phyloP scores from a whole-genome alignment of 345 rosid genomes.

The Populus ilicifolia region DNA sequence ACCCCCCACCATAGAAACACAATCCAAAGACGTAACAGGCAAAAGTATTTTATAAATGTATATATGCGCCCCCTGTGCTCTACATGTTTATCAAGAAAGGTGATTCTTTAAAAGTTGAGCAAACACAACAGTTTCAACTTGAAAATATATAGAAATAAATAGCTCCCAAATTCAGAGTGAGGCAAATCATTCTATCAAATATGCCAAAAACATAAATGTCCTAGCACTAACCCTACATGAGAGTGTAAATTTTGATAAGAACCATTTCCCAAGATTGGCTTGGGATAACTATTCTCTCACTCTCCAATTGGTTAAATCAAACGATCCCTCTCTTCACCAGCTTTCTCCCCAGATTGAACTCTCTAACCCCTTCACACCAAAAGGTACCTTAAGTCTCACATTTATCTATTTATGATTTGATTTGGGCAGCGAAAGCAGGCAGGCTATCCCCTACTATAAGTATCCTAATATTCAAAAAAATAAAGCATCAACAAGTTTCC shows the following conservation, averaged over 20 bases:
- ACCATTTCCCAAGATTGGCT: too few species aligned
- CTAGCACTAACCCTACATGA: background rate
- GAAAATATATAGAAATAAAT: background rate
- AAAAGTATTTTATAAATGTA: too few species aligned
- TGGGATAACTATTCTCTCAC: too few species aligned
- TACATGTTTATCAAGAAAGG: too few species aligned
- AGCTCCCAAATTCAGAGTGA: background rate
- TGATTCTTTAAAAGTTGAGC: background rate
- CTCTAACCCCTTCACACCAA: background rate
- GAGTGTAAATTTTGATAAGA: background rate
- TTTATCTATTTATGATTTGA: background rate
- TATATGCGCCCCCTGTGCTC: too few species aligned
- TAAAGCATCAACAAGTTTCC: too few species aligned
- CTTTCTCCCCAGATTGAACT: background rate
- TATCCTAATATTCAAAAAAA: too few species aligned
- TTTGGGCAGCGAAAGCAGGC: too few species aligned
- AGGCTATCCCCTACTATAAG: too few species aligned
- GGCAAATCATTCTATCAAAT: background rate
- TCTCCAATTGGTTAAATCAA: background rate
- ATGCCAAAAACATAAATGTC: background rate
- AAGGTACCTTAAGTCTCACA: background rate
- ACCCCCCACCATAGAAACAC: too few species aligned
- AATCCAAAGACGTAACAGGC: too few species aligned
- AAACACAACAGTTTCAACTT: background rate
- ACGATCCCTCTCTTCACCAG: background rate